phyloP scores from a whole-genome alignment of 148 eudicot genomes.

The Fallopia convolvulus region DNA sequence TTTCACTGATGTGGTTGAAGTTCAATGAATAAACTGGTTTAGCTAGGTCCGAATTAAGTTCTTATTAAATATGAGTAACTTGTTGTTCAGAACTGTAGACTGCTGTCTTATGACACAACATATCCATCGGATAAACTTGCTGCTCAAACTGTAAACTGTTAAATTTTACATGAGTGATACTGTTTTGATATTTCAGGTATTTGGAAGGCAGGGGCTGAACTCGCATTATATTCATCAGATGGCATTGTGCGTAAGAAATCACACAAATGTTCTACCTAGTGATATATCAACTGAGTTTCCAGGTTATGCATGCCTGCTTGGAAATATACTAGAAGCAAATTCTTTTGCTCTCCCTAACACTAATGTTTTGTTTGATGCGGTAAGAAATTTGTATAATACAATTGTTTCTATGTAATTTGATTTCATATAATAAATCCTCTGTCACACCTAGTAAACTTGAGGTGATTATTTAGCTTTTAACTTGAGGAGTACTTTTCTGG shows the following conservation, averaged over 20 bases:
- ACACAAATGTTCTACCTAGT: slow-evolving; percentile 49
- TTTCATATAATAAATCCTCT: background rate
- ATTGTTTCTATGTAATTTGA: background rate
- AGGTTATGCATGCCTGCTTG: slow-evolving; percentile 93
- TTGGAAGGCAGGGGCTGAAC: slow-evolving; percentile 44
- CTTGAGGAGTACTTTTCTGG: background rate
- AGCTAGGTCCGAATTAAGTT: background rate
- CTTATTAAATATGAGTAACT: background rate
- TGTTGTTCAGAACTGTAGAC: background rate
- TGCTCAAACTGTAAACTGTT: background rate
- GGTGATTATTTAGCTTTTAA: background rate
- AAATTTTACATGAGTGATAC: background rate
- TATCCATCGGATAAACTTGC: background rate
- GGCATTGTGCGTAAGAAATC: slow-evolving; percentile 48
- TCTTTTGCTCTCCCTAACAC: slow-evolving; percentile 48
- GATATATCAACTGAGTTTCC: slow-evolving; percentile 73
- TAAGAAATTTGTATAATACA: slow-evolving; percentile 23
- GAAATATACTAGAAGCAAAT: slow-evolving; percentile 72
- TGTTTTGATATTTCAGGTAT: slow-evolving; percentile 37
- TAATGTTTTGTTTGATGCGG: slow-evolving; percentile 62
- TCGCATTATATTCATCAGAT: slow-evolving; percentile 71
- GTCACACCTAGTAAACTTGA: background rate
- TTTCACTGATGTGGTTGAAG: background rate
- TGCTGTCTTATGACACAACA: background rate
- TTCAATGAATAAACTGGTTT: background rate